Evolutionary conservation across 129 eudicot species (phyloP).

Genomic region (Cynara cardunculus): DNA sequence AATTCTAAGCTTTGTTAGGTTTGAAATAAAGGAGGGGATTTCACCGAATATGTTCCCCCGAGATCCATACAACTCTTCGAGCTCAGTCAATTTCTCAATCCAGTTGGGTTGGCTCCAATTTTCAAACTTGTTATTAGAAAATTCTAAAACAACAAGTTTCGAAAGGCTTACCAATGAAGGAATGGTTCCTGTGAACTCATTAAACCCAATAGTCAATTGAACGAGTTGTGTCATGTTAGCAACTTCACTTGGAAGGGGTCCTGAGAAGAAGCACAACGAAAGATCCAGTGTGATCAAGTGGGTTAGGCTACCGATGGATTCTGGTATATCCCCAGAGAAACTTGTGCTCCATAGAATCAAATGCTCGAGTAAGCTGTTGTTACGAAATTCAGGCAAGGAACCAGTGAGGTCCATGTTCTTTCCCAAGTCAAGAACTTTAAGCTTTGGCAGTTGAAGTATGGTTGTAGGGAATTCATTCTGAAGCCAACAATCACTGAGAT

Average conservation of each 20-base stretch:
- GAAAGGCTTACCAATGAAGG: conserved; percentile 17
- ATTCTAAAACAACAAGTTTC: background rate
- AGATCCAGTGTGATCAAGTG: background rate
- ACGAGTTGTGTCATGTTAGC: conserved; percentile 32
- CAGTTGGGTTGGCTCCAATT: background rate
- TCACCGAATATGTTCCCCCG: conserved; percentile 1
- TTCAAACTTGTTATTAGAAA: background rate
- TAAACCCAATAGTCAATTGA: background rate
- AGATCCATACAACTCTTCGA: background rate
- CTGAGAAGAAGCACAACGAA: background rate
- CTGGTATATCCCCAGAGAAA: conserved; percentile 21
- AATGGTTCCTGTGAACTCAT: background rate
- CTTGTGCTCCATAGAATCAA: background rate
- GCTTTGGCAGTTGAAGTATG: conserved; percentile 18
- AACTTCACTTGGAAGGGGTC: conserved; percentile 11
- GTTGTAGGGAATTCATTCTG: conserved; percentile 12
- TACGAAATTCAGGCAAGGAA: conserved; percentile 17
- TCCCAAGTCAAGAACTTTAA: background rate
- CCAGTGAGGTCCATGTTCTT: conserved; percentile 14
- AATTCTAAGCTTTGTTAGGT: conserved; percentile 13
- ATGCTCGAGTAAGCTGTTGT: background rate
- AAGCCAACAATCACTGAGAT: no score
- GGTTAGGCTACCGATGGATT: conserved; percentile 19
- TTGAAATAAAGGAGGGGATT: conserved; percentile 22
- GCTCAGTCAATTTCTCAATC: conserved; percentile 10